phyloP scores from a whole-genome alignment of 2,329 filamentous ascomycete species.

The Venturia nashicola region DNA sequence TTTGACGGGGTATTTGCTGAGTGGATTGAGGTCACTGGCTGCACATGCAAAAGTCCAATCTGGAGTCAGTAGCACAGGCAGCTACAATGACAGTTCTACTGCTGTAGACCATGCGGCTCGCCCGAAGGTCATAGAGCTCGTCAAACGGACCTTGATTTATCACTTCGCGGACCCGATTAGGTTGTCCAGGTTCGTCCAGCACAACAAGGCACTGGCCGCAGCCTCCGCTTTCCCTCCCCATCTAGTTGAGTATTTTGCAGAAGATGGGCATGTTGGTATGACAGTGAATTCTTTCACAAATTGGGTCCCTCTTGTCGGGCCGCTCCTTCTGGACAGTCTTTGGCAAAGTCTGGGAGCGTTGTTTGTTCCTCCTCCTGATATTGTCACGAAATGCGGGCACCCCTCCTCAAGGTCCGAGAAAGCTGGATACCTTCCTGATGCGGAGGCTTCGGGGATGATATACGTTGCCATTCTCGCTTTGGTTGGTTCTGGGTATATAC shows the following conservation, averaged over 20 bases:
- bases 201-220: not conserved
- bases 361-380: conserved; percentile 22
- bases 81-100: not conserved
- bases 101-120: not conserved
- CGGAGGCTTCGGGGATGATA: conserved; percentile 28
- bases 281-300: conserved; percentile 18
- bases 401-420: conserved; percentile 6
- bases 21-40: not conserved
- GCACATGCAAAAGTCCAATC: not conserved
- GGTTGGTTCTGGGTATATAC: conserved; percentile 17
- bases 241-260: not conserved
- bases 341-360: conserved; percentile 21
- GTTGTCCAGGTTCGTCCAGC: conserved; percentile 14
- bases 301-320: conserved; percentile 22
- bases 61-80: not conserved
- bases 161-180: conserved; percentile 10
- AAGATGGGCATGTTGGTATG: not conserved
- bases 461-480: conserved; percentile 27
- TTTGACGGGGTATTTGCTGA: not conserved
- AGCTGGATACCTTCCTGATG: conserved; percentile 18
- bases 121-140: not conserved
- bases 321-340: conserved; percentile 25
- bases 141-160: not conserved
- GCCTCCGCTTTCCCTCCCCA: not conserved
- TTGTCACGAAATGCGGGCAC: conserved; percentile 16